These are phyloP conservation scores for Marsdenia floribunda DNA, from an alignment of 257 asterid species.

Conservation along the genomic window DNA sequence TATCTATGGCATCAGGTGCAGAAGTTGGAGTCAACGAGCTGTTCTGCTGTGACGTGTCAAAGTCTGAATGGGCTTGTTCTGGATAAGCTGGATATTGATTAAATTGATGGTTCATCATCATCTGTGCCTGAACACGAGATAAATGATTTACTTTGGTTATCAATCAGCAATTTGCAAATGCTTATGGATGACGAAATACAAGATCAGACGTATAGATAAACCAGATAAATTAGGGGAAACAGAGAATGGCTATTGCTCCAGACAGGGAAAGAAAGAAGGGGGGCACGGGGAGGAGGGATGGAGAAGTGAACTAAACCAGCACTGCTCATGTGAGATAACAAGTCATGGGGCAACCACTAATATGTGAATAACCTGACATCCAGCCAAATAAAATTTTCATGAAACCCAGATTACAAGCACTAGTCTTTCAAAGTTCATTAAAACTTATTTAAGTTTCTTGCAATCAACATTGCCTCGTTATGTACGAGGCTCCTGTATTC, in stretches of 20 bases:
- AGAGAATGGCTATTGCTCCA: no score
- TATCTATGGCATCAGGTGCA: conserved; percentile 24
- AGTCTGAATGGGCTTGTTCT: conserved; percentile 25
- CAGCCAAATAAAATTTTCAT: no score
- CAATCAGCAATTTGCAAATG: background rate
- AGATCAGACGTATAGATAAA: background rate
- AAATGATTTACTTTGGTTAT: background rate
- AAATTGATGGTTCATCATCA: conserved; percentile 42
- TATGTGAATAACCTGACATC: background rate
- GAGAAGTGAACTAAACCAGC: background rate
- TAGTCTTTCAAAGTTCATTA: background rate
- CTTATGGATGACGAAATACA: background rate
- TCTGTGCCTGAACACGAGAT: conserved; percentile 40
- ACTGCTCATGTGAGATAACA: no score
- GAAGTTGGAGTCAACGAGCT: conserved; percentile 25
- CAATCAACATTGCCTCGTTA: background rate
- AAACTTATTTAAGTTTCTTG: background rate
- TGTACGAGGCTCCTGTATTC: background rate
- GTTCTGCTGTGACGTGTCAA: conserved; percentile 34
- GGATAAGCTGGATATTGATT: conserved; percentile 36
- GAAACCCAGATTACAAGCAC: background rate
- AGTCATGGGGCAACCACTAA: background rate
- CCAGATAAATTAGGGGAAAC: background rate
- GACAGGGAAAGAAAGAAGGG: background rate
- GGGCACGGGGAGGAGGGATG: background rate